phyloP scores from a whole-genome alignment of 306 rosid genomes.

The Vicia faba region DNA sequence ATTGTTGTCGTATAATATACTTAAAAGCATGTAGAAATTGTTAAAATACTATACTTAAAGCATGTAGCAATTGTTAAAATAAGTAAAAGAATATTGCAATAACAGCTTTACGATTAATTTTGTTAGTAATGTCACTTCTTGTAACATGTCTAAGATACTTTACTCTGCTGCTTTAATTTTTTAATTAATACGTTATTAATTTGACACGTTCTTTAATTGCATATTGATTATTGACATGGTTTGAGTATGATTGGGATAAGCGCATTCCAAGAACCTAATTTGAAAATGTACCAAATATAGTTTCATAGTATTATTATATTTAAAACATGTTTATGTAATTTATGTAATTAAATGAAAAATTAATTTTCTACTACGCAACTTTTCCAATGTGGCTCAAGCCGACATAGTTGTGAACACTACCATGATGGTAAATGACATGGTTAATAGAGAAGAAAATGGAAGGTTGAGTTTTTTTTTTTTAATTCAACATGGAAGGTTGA shows the following conservation, averaged over 20 bases:
- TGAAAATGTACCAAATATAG: not conserved
- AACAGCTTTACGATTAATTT: constrained; percentile 39
- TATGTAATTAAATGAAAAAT: too few species aligned
- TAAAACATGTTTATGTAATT: too few species aligned
- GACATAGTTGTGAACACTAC: too few species aligned
- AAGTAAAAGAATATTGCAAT: constrained; percentile 46
- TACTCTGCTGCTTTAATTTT: constrained; percentile 37
- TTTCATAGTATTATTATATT: too few species aligned
- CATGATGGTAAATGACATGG: too few species aligned
- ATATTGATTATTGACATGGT: not conserved
- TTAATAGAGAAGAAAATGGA: too few species aligned
- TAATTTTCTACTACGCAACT: too few species aligned
- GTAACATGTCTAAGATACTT: constrained; percentile 45
- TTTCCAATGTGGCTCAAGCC: too few species aligned
- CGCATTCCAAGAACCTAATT: not conserved
- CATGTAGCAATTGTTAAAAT: constrained; percentile 36
- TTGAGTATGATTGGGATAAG: not conserved
- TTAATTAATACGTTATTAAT: constrained; percentile 24
- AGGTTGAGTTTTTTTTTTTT: too few species aligned
- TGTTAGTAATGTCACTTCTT: constrained; percentile 37
- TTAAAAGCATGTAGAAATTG: constrained; percentile 33
- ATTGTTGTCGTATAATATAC: constrained; percentile 30
- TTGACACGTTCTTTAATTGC: constrained; percentile 33
- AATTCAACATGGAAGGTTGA: too few species aligned
- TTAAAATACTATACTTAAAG: constrained; percentile 44